Evolutionary conservation across 1,284 basidiomycete species (phyloP).

Genomic region (Malassezia globosa): DNA sequence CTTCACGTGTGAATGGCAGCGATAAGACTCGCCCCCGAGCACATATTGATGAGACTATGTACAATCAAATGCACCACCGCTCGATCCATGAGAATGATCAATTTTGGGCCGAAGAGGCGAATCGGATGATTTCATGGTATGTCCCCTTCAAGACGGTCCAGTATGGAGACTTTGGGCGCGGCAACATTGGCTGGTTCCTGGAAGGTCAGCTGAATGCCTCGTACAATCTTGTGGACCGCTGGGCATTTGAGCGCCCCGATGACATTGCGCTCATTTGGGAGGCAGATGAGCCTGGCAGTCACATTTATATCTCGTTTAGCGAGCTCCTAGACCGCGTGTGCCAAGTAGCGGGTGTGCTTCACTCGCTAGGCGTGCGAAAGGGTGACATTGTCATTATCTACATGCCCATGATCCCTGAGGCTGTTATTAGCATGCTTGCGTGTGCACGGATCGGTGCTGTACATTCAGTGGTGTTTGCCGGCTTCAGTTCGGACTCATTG

Average conservation of each 20-base stretch:
- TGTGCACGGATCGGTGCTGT: slow-evolving; percentile 93
- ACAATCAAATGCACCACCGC: slow-evolving; percentile 2
- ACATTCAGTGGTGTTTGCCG: slow-evolving; percentile 97
- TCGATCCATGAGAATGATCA: slow-evolving; percentile 4
- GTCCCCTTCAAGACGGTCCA: slow-evolving; percentile 79
- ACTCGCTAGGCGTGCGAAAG: slow-evolving; percentile 79
- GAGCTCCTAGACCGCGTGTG: slow-evolving; percentile 74
- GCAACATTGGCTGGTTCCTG: slow-evolving; percentile 83
- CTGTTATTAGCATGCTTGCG: slow-evolving; percentile 87
- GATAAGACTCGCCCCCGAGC: slow-evolving; percentile 4
- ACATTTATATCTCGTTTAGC: slow-evolving; percentile 62
- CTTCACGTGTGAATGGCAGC: slow-evolving; percentile 8
- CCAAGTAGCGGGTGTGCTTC: slow-evolving; percentile 82
- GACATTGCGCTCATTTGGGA: slow-evolving; percentile 97
- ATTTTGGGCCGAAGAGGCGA: slow-evolving; percentile 50
- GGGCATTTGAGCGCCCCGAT: slow-evolving; percentile 80
- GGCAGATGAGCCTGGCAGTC: slow-evolving; percentile 81
- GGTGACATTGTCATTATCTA: slow-evolving; percentile 70
- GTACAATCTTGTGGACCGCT: slow-evolving; percentile 96
- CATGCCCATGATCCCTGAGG: slow-evolving; percentile 53
- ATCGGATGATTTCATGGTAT: slow-evolving; percentile 75
- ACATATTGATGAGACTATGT: slow-evolving; percentile 8
- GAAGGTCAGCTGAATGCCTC: slow-evolving; percentile 56
- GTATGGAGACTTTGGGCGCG: slow-evolving; percentile 69
- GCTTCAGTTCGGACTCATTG: slow-evolving; percentile 91